Base-by-base conservation (phyloP, 1,284 basidiomycete genomes). In the Coniophora puteana region DNA sequence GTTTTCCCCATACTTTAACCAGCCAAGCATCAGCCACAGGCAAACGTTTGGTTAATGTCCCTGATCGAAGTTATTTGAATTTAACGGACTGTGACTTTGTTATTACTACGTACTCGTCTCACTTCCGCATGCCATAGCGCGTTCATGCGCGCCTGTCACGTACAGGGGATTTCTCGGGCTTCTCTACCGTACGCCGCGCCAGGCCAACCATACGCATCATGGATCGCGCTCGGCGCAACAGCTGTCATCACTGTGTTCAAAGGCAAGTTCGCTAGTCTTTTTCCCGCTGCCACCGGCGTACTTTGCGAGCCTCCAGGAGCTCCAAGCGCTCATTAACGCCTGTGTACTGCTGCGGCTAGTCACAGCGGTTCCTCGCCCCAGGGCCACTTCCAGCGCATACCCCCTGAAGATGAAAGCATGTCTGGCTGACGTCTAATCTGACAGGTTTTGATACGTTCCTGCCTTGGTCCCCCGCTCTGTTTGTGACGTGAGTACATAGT, bases 131-230 rank as follows among this genome's bases (percentile, higher is more conserved):
- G n/a, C n/a, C n/a, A n/a, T n/a, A n/a, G n/a, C n/a, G n/a, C n/a
- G n/a, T n/a, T 89, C 62, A 83, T 86, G 83, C 71, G 73, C 51
- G 83, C 80, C 1, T 63, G 88, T 47, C 69, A 79, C 48, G 75
- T 67, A 0, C 83, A 88, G 45, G 83, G 83, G 12, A 69, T 80
- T 48, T 74, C 73, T 2, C 71, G 85, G 14, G 73, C 82, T 36
- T 61, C 66, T 8, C 67, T 90, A 12, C 80, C 83, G 1, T 90
- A 83, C 63, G 78, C 76, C 53, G 82, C 84, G 5, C 80, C 80
- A 3, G 72, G 79, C 57, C 79, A 83, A 55, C 77, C 78, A 11
- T 81, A 63, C 54, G 78, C 78, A 8, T 73, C 73, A 24, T 82
- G 74, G 71, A 74, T 82, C 53, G 79, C 78, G 24, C 59, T 89